Percentiles rank a stretch among this genome's conserved stretches.
Evolutionary conservation across 2,329 filamentous ascomycete species (phyloP).

Genomic region (Colletotrichum musicola): DNA sequence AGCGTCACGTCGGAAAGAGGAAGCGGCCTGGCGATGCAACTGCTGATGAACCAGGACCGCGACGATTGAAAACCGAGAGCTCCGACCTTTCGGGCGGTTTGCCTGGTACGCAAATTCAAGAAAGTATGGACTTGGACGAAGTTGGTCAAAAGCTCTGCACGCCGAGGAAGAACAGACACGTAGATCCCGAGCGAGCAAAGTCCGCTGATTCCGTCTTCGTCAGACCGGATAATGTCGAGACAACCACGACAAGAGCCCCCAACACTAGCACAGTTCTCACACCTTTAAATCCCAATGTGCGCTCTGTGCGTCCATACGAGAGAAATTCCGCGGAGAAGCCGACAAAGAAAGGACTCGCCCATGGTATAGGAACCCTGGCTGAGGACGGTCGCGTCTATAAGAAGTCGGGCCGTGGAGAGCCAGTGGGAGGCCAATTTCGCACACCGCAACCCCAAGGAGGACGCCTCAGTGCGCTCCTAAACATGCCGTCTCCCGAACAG

Average conservation of each 20-base stretch:
- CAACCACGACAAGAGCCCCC: slow-evolving; percentile 41
- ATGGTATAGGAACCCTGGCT: slow-evolving; percentile 58
- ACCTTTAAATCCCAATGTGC: slow-evolving; percentile 53
- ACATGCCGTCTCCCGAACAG: slow-evolving; percentile 44
- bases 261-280: slow-evolving; percentile 49
- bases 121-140: slow-evolving; percentile 72
- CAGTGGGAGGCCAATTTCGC: slow-evolving; percentile 33
- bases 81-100: slow-evolving; percentile 46
- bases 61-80: slow-evolving; percentile 59
- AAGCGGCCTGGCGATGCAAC: slow-evolving; percentile 46
- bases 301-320: slow-evolving; percentile 41
- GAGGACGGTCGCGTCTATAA: slow-evolving; percentile 60
- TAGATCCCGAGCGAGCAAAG: slow-evolving; percentile 9
- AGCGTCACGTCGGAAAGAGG: slow-evolving; percentile 62
- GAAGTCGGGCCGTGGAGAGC: slow-evolving; percentile 28
- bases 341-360: slow-evolving; percentile 45
- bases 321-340: slow-evolving; percentile 40
- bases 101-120: slow-evolving; percentile 47
- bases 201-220: slow-evolving; percentile 17
- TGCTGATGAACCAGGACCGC: slow-evolving; percentile 41
- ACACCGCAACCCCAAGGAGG: slow-evolving; percentile 41
- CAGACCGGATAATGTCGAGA: slow-evolving; percentile 25
- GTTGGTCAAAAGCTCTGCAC: slow-evolving; percentile 58
- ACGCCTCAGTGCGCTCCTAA: slow-evolving; percentile 51
- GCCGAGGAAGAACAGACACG: slow-evolving; percentile 50